A percentile compares a stretch with the other conserved stretches of the same genome.
phyloP scores from a whole-genome alignment of 768 basidiomycete genomes.

The Mycena epipterygia region DNA sequence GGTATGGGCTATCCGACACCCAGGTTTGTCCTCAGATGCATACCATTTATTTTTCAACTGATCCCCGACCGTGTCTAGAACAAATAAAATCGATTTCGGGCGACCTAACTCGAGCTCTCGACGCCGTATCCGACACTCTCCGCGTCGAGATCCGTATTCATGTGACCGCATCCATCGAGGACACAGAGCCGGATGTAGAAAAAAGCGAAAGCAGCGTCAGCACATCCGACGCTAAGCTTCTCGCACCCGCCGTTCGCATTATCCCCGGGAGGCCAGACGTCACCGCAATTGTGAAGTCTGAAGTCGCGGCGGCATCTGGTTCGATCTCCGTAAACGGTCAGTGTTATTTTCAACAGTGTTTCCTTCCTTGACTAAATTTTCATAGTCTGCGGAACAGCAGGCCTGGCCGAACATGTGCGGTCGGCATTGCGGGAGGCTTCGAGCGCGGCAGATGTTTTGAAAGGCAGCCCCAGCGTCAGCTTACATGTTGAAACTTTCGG shows the following conservation, averaged over 20 bases:
- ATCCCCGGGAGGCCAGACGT: constrained; percentile 51
- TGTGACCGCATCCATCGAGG: constrained; percentile 21
- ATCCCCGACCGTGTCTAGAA: constrained; percentile 26
- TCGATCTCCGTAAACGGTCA: constrained; percentile 58
- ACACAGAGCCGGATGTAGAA: constrained; percentile 7
- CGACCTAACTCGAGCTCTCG: constrained; percentile 36
- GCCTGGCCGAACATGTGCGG: constrained; percentile 51
- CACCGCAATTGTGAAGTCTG: constrained; percentile 43
- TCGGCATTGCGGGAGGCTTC: constrained; percentile 50
- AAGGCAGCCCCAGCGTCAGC: constrained; percentile 51
- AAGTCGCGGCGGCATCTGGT: constrained; percentile 45
- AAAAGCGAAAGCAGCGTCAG: constrained; percentile 14
- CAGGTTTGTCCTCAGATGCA: constrained; percentile 45
- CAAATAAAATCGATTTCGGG: constrained; percentile 48
- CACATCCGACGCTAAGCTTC: constrained; percentile 31
- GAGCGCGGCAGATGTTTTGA: constrained; percentile 42
- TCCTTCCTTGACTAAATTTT: neutral
- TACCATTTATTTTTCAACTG: neutral
- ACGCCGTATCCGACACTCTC: constrained; percentile 43
- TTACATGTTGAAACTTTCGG: constrained; percentile 55
- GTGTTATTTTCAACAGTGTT: constrained; percentile 8
- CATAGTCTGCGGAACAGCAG: constrained; percentile 58
- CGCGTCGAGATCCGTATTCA: constrained; percentile 51
- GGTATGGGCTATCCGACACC: constrained; percentile 57
- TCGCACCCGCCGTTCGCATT: constrained; percentile 43